Percentiles rank a stretch among this genome's conserved stretches.
Conservation (phyloP, 805 yeast genomes). For the Kodamaea sagamina region DNA sequence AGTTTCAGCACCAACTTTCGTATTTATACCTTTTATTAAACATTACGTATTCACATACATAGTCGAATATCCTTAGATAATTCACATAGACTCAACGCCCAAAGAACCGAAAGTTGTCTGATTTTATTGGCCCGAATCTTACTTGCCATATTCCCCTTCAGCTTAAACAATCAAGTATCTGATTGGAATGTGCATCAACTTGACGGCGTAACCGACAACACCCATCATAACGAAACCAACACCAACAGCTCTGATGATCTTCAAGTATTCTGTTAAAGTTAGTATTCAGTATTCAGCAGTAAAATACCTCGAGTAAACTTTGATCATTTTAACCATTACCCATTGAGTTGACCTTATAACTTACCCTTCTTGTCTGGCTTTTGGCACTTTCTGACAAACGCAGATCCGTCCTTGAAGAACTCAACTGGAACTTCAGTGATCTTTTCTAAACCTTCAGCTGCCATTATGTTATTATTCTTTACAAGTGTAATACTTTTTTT, state of each 20-base stretch:
- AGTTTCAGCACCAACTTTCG: neutral
- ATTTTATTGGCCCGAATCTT: too few relatives aligned
- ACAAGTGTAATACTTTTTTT: slow-evolving; percentile 7
- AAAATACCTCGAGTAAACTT: neutral
- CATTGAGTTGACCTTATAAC: slow-evolving; percentile 21
- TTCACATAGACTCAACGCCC: neutral
- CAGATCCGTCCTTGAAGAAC: slow-evolving; percentile 87
- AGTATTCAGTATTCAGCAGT: slow-evolving; percentile 16
- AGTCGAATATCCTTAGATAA: neutral
- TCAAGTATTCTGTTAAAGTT: slow-evolving; percentile 65
- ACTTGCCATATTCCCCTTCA: too few relatives aligned
- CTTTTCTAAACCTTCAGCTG: slow-evolving; percentile 68
- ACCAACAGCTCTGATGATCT: slow-evolving; percentile 93
- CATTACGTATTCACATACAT: slow-evolving; percentile 5
- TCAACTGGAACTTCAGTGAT: slow-evolving; percentile 85
- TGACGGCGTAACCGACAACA: slow-evolving; percentile 92
- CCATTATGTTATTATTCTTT: slow-evolving; percentile 30
- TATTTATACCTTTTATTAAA: slow-evolving; percentile 2
- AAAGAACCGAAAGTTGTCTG: neutral
- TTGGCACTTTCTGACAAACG: slow-evolving; percentile 87
- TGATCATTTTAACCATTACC: neutral
- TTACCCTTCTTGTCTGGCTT: slow-evolving; percentile 83
- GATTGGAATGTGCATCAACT: slow-evolving; percentile 92
- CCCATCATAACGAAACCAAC: slow-evolving; percentile 98
- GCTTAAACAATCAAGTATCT: slow-evolving; percentile 86